Evolutionary conservation across 2,329 filamentous ascomycete species (phyloP), one percentile per base, ranked within the genome.

Genomic region (Xylaria sp.): DNA sequence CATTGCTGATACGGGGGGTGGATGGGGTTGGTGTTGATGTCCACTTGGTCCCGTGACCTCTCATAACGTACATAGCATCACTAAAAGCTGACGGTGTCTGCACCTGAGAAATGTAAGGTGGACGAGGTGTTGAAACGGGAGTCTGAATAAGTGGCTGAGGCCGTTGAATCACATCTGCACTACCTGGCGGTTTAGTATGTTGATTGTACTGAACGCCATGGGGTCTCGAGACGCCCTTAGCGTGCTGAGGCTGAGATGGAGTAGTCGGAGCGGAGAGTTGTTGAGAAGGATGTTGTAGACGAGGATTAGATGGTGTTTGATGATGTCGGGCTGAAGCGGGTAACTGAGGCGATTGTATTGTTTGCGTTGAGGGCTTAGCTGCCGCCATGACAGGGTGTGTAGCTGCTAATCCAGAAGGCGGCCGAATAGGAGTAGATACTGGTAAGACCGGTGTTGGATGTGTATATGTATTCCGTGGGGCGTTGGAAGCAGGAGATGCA

Each of bases 1-100:
- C 63, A 28, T 77, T 72, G 23, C 74, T 76, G 67, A 76, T 73
- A 4, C 78, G 77, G 1, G 89, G 89, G 1, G 89, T 91, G 4
- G 87, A 87, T 4, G 87, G 86, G 0, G 87, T 88, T 6, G 86
- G 84, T 5, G 81, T 83, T 17, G 85, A 80, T 2, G 83, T 86
- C 88, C 89, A 91, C 74, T 85, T 86, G 0, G 89, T 91, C 53
- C 86, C 87, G 66, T 80, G 77, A 46, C 81, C 78, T 65, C 79
- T 75, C 58, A 80, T 69, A 49, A 80, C 70, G 73, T 79, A 72
- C 57, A 74, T 53, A 42, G 76, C 51, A 65, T 71, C 58, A 65
- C 66, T 67, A 63, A 59, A 11, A 1, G 69, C 67, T 5, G 70
- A 33, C 4, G 77, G 75, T 20, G 77, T 78, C 38, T 77, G 76